Evolutionary conservation across 1,284 basidiomycete species (phyloP), one percentile per base, ranked within the genome.

Genomic region (Sanghuangporus weigelae): DNA sequence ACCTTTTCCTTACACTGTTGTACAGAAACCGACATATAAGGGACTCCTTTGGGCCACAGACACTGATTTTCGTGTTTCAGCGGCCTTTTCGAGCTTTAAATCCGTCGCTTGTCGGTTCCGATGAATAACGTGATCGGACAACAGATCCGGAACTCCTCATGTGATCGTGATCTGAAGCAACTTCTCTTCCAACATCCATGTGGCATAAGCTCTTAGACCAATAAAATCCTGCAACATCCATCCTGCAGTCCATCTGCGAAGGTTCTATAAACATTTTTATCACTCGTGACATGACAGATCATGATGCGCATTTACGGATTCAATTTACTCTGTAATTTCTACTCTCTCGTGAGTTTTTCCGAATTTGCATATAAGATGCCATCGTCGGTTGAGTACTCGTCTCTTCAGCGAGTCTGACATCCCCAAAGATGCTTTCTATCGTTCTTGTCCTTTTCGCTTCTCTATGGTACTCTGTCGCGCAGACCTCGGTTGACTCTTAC

Each of bases 401-500:
- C 40, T 38, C 40, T 44, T 16, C n/a, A 31, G 3, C 31, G 31
- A 36, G 31, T 12, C 36, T 31, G 46, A 38, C 31, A 7, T 38
- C 31, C 31, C 16, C 35, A 23, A 54, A 54, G 53, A 59, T 59
- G 57, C 11, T 59, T 38, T 60, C 58, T 39, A 26, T 53, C 19
- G 31, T 39, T 7, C 35, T 62, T 14, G 55, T 64, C 6, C 57
- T 64, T 2, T 36, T 64, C 19, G 58, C 57, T 10, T 46, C 46
- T n/a, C 38, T 64, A 51, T 31, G 59, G 35, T 16, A 14, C 38
- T 44, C 42, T 35, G 55, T 57, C 16, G 54, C 53, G 2, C 63
- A 64, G 31, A 36, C 53, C n/a, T 59, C 63, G 10, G 60, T 65
- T 21, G 64, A 65, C 16, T 46, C 51, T 46, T 71, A 63, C 55